Base-by-base conservation (phyloP, 192 early-diverging fungal species). In the Backusella circina region DNA sequence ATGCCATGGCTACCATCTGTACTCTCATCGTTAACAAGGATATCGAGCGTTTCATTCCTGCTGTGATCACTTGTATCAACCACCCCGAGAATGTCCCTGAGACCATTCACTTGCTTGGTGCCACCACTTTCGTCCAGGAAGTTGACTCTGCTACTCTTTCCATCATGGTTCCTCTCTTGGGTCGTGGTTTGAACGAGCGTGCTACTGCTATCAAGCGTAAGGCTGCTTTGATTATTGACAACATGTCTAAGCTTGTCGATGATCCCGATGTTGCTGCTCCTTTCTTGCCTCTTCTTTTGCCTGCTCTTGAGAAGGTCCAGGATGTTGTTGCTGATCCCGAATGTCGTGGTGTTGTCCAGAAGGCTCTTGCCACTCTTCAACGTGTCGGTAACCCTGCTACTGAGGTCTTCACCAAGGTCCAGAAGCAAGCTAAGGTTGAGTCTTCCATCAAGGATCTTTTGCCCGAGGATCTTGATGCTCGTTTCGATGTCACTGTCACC, bases 221-320 rank as follows among this genome's bases (percentile, higher is more conserved):
- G 79, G 84, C 89, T 78, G 88, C 90, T 72, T 88, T 94, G 75
- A 93, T 95, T 82, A 93, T 95, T 79, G 91, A 94, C 88, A 95
- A 95, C 89, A 95, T 95, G 94, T 93, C 90, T 84, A 95, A 94
- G 86, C 87, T 95, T 67, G 92, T 94, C 73, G 91, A 93, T 81
- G 88, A 94, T 85, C 92, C 93, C 68, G 85, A 88, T 77, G 89
- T 92, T 75, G 91, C 91, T 66, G 86, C 87, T 76, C 92, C 91
- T 77, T 95, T 95, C 90, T 84, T 95, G 83, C 92, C 92, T 74
- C 80, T 87, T 65, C 85, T 95, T 51, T 82, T 94, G 73, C 93
- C 93, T 61, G 90, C 89, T 84, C 82, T 95, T 76, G 90, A 94
- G 67, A 87, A 90, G 75, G 90, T 91, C 74, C 87, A 91, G 72